A percentile compares a stretch with the other conserved stretches of the same genome.
Evolutionary conservation across 2,329 filamentous ascomycete genomes (phyloP).

Genomic region (Epichloe uncinata): DNA sequence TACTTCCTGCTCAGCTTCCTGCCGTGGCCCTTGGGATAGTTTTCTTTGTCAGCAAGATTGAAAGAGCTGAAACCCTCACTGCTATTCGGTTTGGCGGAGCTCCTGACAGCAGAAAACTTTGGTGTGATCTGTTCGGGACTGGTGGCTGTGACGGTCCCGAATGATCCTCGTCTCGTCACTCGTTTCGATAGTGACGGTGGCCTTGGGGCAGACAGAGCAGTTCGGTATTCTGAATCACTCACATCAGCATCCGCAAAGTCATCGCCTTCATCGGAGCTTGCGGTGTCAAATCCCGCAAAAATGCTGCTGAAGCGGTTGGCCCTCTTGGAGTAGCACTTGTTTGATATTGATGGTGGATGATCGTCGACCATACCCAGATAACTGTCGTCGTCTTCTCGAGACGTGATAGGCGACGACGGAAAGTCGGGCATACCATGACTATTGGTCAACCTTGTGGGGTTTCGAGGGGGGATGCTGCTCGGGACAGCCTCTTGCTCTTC

Average conservation of each 20-base stretch:
- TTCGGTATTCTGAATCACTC: constrained; percentile 55
- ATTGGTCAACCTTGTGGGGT: constrained; percentile 40
- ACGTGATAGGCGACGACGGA: constrained; percentile 33
- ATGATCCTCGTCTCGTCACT: constrained; percentile 29
- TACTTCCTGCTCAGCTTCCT: constrained; percentile 22
- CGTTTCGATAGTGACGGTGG: constrained; percentile 29
- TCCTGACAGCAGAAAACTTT: constrained; percentile 12
- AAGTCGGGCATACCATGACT: constrained; percentile 34
- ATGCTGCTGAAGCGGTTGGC: constrained; percentile 67
- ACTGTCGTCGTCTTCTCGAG: constrained; percentile 36
- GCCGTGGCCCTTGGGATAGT: constrained; percentile 8
- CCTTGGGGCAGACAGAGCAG: constrained; percentile 49
- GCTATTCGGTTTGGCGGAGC: constrained; percentile 21
- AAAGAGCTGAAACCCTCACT: constrained; percentile 34
- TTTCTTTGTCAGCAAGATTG: constrained; percentile 22
- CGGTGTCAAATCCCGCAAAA: constrained; percentile 72
- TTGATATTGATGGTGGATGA: constrained; percentile 55
- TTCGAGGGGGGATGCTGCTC: constrained; percentile 44
- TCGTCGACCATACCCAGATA: constrained; percentile 76
- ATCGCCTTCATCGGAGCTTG: constrained; percentile 52
- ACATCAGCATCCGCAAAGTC: constrained; percentile 48
- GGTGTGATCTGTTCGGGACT: constrained; percentile 30
- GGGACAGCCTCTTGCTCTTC: constrained; percentile 36
- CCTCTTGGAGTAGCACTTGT: constrained; percentile 41
- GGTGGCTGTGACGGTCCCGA: constrained; percentile 22